Conservation (phyloP, 352 stramenopile genomes). For the Globisporangium yorkense region DNA sequence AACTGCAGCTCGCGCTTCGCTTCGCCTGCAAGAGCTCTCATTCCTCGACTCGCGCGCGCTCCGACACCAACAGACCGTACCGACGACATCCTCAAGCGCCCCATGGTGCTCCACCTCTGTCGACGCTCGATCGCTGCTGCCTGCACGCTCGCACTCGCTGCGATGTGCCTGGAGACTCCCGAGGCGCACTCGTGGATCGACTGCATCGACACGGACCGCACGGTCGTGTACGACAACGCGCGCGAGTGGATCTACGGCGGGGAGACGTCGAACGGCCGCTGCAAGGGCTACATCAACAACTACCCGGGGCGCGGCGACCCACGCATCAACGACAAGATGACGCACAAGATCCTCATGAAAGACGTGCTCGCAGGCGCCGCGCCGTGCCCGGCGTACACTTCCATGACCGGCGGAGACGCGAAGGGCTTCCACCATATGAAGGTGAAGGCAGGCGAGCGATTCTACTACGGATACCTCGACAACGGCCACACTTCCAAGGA, state of each 20-base stretch:
- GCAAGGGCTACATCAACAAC: slow-evolving; percentile 62
- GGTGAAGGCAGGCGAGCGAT: slow-evolving; percentile 29
- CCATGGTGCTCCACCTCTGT: no score
- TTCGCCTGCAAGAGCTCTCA: no score
- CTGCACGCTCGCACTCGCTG: no score
- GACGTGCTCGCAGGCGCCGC: slow-evolving; percentile 22
- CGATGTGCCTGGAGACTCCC: no score
- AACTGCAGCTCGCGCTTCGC: no score
- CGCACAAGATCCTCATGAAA: slow-evolving; percentile 50
- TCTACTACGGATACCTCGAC: slow-evolving; percentile 36
- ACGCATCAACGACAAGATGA: slow-evolving; percentile 26
- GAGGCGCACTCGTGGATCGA: no score
- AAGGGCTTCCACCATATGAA: slow-evolving; percentile 37
- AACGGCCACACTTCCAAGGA: slow-evolving; percentile 56
- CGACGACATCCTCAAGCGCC: no score
- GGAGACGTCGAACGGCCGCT: slow-evolving; percentile 34
- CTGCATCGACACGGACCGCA: slow-evolving; percentile 23
- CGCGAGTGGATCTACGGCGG: slow-evolving; percentile 48
- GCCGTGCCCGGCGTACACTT: slow-evolving; percentile 22
- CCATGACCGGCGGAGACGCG: slow-evolving; percentile 23
- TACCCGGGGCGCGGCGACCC: slow-evolving; percentile 40
- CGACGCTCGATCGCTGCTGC: no score
- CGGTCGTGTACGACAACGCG: slow-evolving; percentile 47
- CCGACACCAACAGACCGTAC: no score
- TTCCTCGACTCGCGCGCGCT: no score